Base-by-base conservation (phyloP, 805 yeast species). In the Metschnikowia dekortorum region DNA sequence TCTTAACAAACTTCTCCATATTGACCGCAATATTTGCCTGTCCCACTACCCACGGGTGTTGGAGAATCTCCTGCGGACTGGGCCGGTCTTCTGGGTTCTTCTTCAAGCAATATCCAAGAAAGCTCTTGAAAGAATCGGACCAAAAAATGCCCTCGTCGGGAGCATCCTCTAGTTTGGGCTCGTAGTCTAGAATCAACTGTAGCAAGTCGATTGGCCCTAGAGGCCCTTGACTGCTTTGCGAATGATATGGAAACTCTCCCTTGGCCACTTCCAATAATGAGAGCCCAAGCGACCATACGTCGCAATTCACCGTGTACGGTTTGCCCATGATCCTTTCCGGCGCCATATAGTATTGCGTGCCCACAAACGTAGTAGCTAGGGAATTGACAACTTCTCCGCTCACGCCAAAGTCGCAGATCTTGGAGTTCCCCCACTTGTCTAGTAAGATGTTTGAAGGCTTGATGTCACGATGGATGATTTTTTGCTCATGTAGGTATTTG, bases 311-410 rank as follows among this genome's bases (percentile, higher is more conserved):
- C 9, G 96, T 86, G 63, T 94, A 94, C 1, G 97, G 94, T 62
- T 89, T 92, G 30, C 97, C 97, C 71, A 88, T 88, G 46, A 94
- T 92, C 59, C 99, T 78, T 67, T 94, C 99, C 0, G 99, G 99
- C 0, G 99, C 98, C 99, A 94, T 94, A 67, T 94, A 94, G 65
- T 89, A 92, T 9, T 96, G 91, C 0, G 99, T 94, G 2, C 99
- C 99, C 0, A 97, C 94, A 63, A 91, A 94, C 0, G 99, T 94
- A 1, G 96, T 89, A 1, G 98, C 98, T 43, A 94, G 73, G 0
- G 97, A 89, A 66, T 94, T 87, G 32, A 92, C 96, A 16, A 94
- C 96, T 62, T 89, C 97, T 9, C 99, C 99, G 63, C 96, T 85
- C 29, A 94, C 99, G 18, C 99, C 99, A 71, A 94, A 94, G 70